Conservation (phyloP, 345 rosid genomes). For the Lepidium sativum region DNA sequence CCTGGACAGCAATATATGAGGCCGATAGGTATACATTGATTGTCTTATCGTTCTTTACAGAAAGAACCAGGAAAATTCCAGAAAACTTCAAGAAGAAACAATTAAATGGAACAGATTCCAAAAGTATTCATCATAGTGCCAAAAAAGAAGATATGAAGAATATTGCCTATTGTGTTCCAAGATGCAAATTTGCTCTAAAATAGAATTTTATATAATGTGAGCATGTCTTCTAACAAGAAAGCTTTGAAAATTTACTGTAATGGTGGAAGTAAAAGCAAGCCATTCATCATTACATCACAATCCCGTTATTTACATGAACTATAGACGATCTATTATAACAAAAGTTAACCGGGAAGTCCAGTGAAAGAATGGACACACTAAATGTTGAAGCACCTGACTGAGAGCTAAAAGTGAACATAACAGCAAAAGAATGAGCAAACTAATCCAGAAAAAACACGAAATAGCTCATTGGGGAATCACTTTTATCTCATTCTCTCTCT, state of each 20-base stretch:
- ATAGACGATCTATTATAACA: neutral
- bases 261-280: neutral
- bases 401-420: constrained; percentile 6
- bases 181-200: neutral
- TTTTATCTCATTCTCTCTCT: constrained; percentile 29
- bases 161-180: constrained; percentile 7
- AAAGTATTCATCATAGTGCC: constrained; percentile 14
- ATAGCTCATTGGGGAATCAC: neutral
- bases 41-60: constrained; percentile 8
- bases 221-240: neutral
- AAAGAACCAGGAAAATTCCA: too few species aligned
- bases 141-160: neutral
- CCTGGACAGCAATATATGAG: neutral
- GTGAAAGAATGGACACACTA: constrained; percentile 5
- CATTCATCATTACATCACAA: neutral
- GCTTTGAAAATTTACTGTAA: neutral
- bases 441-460: neutral
- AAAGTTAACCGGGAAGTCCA: neutral
- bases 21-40: neutral
- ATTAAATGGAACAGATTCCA: constrained; percentile 18
- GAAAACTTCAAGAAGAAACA: constrained; percentile 21
- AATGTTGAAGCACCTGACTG: neutral
- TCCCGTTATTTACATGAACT: neutral
- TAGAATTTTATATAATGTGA: neutral
- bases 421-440: constrained; percentile 4